Percentiles rank a stretch among this genome's conserved stretches.
These are phyloP conservation scores for Aureobasidium sp. DNA, from an alignment of 2,329 filamentous ascomycete genomes.

Conservation along the genomic window DNA sequence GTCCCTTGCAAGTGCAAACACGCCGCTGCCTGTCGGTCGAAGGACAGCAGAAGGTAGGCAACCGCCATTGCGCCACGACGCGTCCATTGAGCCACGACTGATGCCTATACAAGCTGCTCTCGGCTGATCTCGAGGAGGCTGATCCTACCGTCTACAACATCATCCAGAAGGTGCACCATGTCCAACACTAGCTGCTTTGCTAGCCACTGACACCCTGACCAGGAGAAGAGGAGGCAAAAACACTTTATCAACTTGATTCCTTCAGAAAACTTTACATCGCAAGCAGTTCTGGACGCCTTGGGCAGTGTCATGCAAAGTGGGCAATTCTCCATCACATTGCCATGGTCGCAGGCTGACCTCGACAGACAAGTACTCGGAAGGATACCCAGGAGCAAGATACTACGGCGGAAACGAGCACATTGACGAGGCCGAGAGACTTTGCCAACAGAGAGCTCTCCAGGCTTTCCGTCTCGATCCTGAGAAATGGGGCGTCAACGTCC, in stretches of 20 bases:
- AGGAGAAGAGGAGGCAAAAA: slow-evolving; percentile 95
- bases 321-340: slow-evolving; percentile 22
- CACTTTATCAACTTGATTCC: slow-evolving; percentile 98
- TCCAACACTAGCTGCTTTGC: background rate
- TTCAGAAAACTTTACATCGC: slow-evolving; percentile 92
- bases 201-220: slow-evolving; percentile 17
- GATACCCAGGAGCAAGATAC: slow-evolving; percentile 92
- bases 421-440: slow-evolving; percentile 80
- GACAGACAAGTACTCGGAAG: slow-evolving; percentile 88
- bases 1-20: slow-evolving; percentile 26
- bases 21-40: slow-evolving; percentile 39
- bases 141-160: slow-evolving; percentile 85
- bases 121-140: slow-evolving; percentile 70
- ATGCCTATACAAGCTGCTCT: slow-evolving; percentile 59
- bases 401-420: slow-evolving; percentile 97
- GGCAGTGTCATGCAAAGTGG: slow-evolving; percentile 92
- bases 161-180: slow-evolving; percentile 66
- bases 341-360: background rate
- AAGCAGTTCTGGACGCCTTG: slow-evolving; percentile 83
- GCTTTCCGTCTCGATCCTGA: slow-evolving; percentile 75
- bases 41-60: slow-evolving; percentile 41
- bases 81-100: background rate
- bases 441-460: slow-evolving; percentile 82
- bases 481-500: slow-evolving; percentile 96
- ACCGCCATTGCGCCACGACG: background rate